Percentiles rank a stretch among this genome's conserved stretches.
phyloP scores from a whole-genome alignment of 2,329 filamentous ascomycete genomes.

The Nemania serpens region DNA sequence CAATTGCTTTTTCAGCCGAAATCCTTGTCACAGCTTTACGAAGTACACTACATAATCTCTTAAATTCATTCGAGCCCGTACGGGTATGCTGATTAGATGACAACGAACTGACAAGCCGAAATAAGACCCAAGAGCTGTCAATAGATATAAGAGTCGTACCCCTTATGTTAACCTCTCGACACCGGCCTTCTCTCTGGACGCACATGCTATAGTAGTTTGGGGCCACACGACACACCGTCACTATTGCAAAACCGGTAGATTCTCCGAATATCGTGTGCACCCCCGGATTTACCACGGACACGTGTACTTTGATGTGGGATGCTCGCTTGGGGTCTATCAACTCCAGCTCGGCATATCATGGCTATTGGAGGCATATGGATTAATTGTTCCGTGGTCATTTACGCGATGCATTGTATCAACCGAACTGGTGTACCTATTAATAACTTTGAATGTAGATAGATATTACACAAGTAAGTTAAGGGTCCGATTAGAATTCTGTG shows the following conservation, averaged over 20 bases:
- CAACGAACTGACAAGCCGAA: not conserved
- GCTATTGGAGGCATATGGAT: not conserved
- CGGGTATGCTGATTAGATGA: too few species aligned
- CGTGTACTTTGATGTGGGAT: not conserved
- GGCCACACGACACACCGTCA: conserved; percentile 7
- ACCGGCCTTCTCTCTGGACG: not conserved
- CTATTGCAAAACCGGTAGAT: conserved; percentile 10
- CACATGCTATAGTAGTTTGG: not conserved
- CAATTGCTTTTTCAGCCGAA: too few species aligned
- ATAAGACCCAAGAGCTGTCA: not conserved
- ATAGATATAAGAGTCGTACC: not conserved
- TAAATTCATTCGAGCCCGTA: too few species aligned
- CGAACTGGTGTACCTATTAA: not conserved
- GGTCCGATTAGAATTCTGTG: too few species aligned
- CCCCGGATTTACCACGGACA: conserved; percentile 3
- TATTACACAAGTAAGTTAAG: too few species aligned
- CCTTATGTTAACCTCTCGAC: not conserved
- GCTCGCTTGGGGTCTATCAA: not conserved
- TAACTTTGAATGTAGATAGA: too few species aligned
- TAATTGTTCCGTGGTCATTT: not conserved
- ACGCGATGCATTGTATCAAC: not conserved
- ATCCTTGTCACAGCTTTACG: too few species aligned
- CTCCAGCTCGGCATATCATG: conserved; percentile 4
- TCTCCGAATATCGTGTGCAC: not conserved
- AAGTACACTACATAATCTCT: too few species aligned